Evolutionary conservation across 441 rosid species (phyloP), one percentile per base, ranked within the genome.

Genomic region (Pelargonium cotyledonis): DNA sequence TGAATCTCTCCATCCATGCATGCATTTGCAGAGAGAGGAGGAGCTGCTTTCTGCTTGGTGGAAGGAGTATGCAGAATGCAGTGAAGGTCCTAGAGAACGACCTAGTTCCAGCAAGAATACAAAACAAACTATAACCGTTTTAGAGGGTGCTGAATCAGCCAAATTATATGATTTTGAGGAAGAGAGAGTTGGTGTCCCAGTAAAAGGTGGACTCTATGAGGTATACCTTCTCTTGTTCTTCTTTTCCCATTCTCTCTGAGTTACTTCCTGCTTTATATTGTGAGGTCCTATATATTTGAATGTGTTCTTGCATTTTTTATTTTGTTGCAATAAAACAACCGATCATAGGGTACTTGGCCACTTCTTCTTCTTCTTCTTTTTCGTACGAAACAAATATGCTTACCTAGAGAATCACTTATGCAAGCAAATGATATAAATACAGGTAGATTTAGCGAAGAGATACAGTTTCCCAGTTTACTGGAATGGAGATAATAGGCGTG

Each of bases 401-500:
- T 57, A 16, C 62, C 19, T 8, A 57, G 19, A 6, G 62, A 19
- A 57, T 57, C 7, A 57, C 62, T 57, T 11, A 57, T 19, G 12
- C 62, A 18, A 57, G 62, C 19, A 57, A 60, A 14, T 61, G 63
- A 31, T 66, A 15, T 65, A 66, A 66, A 62, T 86, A 81, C 82
- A 92, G 99, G 99, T 95, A 66, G 99, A 95, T 83, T 78, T 95
- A 81, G 81, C 77, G 70, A 86, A 80, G 71, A 88, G 98, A 75
- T 96, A 89, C 78, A 88, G 90, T 75, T 95, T 92, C 75, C 98
- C 98, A 12, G 95, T 95, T 66, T 92, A 95, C 73, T 95, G 99
- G 98, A 82, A 85, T 82, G 99, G 98, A 74, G 98, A 95, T 77
- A 95, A 90, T 64, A 84, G 98, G 44, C 98, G 99, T 71, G 98